phyloP scores from a whole-genome alignment of 768 basidiomycete species.

The Boletus sp. region DNA sequence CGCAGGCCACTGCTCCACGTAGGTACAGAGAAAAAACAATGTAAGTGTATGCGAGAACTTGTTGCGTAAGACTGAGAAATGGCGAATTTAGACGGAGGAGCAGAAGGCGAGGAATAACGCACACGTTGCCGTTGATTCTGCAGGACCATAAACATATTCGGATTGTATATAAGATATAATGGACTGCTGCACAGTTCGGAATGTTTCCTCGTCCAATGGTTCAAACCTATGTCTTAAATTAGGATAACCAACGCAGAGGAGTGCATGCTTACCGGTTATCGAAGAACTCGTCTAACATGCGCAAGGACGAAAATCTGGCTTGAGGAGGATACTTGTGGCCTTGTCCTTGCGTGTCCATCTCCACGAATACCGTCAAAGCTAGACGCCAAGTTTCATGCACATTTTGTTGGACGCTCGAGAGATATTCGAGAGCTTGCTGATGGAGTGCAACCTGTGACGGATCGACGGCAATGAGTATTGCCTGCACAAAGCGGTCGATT shows the following conservation, averaged over 20 bases:
- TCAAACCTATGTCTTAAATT: constrained; percentile 47
- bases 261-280: constrained; percentile 69
- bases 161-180: constrained; percentile 80
- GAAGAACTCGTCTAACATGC: constrained; percentile 78
- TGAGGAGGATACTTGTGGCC: constrained; percentile 63
- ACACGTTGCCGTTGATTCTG: constrained; percentile 83
- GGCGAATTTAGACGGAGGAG: constrained; percentile 3
- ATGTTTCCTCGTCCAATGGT: constrained; percentile 66
- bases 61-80: constrained; percentile 76
- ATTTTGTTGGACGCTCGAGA: constrained; percentile 75
- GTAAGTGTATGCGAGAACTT: constrained; percentile 92
- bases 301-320: constrained; percentile 77
- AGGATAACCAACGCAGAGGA: constrained; percentile 5
- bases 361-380: constrained; percentile 72
- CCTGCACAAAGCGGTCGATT: constrained; percentile 75
- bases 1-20: constrained; percentile 80
- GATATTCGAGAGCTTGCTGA: constrained; percentile 83
- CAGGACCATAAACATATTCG: constrained; percentile 83
- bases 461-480: constrained; percentile 86
- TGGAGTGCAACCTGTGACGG: constrained; percentile 68
- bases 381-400: constrained; percentile 77
- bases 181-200: constrained; percentile 71
- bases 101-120: constrained; percentile 36
- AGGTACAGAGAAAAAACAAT: constrained; percentile 84
- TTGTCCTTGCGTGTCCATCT: constrained; percentile 54